Evolutionary conservation across 2,329 filamentous ascomycete species (phyloP).

Genomic region (Stagonosporopsis tanaceti): DNA sequence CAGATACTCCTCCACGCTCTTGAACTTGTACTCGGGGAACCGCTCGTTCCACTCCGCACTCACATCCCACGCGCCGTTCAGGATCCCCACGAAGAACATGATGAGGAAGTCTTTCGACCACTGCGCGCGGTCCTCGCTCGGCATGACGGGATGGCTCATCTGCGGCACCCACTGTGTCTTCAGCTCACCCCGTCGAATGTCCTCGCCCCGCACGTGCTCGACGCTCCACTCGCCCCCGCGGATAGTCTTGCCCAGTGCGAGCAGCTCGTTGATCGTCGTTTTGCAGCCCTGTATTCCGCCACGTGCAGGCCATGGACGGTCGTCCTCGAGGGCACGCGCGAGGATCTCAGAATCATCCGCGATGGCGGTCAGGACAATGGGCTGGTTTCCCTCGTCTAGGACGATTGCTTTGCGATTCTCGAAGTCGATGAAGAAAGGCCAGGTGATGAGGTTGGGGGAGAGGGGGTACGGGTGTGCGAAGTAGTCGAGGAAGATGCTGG

Average conservation of each 20-base stretch:
- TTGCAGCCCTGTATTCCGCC: constrained; percentile 38
- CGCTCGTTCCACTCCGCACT: constrained; percentile 57
- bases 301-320: constrained; percentile 34
- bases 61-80: constrained; percentile 55
- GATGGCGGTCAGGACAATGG: constrained; percentile 38
- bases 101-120: constrained; percentile 52
- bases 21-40: constrained; percentile 57
- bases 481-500: constrained; percentile 64
- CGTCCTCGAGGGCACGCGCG: constrained; percentile 35
- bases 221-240: constrained; percentile 47
- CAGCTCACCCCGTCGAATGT: constrained; percentile 56
- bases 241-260: constrained; percentile 41
- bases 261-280: constrained; percentile 37
- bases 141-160: constrained; percentile 46
- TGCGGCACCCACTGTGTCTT: constrained; percentile 54
- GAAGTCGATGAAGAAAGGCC: constrained; percentile 46
- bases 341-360: constrained; percentile 38
- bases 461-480: constrained; percentile 60
- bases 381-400: constrained; percentile 37
- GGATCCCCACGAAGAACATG: constrained; percentile 53
- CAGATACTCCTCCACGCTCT: constrained; percentile 53
- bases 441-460: constrained; percentile 53
- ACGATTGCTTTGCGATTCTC: constrained; percentile 39
- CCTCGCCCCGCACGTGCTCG: constrained; percentile 57
- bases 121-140: constrained; percentile 44